Percentiles rank a stretch among this genome's conserved stretches.
These are phyloP conservation scores for Beauveria scarabaeidicola DNA, from an alignment of 2,329 filamentous ascomycete species.

Conservation along the genomic window DNA sequence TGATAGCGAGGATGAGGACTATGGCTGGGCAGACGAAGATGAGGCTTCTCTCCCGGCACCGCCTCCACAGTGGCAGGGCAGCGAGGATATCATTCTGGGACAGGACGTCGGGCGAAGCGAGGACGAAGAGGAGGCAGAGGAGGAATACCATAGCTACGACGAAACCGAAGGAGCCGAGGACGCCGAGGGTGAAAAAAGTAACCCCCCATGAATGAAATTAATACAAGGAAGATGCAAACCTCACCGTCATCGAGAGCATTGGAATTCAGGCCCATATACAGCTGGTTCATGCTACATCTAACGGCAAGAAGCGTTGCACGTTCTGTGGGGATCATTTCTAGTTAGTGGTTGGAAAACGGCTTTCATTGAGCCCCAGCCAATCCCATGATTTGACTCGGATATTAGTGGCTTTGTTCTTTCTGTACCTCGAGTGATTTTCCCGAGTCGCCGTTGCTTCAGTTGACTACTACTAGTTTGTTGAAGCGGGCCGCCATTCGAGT, in stretches of 20 bases:
- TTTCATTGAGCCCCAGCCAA: too few species aligned
- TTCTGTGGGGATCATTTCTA: too few species aligned
- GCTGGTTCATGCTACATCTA: not conserved
- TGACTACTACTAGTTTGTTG: too few species aligned
- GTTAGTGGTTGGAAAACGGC: too few species aligned
- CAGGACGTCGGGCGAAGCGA: conserved; percentile 35
- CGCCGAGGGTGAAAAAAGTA: conserved; percentile 11
- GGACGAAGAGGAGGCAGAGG: conserved; percentile 23
- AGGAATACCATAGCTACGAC: conserved; percentile 16
- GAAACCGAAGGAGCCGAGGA: conserved; percentile 14
- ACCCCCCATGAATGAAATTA: conserved; percentile 6
- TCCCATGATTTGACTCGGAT: too few species aligned
- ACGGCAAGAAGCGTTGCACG: too few species aligned
- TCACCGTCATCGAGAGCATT: not conserved
- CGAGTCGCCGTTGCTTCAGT: too few species aligned
- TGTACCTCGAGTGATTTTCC: too few species aligned
- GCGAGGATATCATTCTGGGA: conserved; percentile 52
- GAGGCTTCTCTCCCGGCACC: conserved; percentile 50
- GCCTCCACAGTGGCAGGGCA: conserved; percentile 61
- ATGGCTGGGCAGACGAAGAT: conserved; percentile 62
- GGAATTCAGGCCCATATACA: not conserved
- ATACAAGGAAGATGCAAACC: not conserved
- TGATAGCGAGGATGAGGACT: conserved; percentile 58
- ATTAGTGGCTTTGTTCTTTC: too few species aligned
- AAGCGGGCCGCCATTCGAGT: not conserved